Conservation (phyloP, 805 yeast species). For the Lipomyces spencermartinsiae region DNA sequence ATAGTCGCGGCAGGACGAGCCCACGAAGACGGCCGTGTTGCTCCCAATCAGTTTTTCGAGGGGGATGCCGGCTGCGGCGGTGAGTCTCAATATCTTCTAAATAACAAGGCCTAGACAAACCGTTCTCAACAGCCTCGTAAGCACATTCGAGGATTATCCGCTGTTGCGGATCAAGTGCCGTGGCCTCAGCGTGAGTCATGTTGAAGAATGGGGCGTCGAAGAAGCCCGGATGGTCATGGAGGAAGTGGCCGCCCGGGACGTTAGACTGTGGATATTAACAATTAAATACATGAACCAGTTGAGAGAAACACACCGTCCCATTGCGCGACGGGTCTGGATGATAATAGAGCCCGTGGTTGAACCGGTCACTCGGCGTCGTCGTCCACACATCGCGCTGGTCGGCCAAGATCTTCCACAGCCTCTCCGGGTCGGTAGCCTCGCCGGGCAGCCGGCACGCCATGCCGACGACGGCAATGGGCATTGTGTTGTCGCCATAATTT, state of each 20-base stretch:
- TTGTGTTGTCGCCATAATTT: background rate
- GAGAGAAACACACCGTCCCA: background rate
- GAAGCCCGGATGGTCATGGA: no score
- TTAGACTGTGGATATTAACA: background rate
- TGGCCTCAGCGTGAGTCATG: no score
- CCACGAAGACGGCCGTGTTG: background rate
- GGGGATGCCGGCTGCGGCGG: background rate
- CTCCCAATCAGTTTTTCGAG: background rate
- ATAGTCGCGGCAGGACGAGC: conserved; percentile 1
- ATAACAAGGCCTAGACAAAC: background rate
- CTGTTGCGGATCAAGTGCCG: no score
- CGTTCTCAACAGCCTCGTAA: background rate
- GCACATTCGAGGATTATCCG: no score
- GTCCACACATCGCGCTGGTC: background rate
- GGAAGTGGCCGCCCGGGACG: background rate
- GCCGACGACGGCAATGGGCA: background rate
- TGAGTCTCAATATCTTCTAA: background rate
- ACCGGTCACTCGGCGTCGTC: background rate
- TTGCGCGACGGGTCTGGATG: background rate
- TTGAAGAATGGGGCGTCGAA: no score
- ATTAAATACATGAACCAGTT: background rate
- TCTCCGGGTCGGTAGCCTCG: background rate
- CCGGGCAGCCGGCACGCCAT: background rate
- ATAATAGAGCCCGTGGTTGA: background rate
- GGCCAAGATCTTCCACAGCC: background rate